Conservation (phyloP, 805 yeast species). For the Yamadazyma takamatsuzukensis region DNA sequence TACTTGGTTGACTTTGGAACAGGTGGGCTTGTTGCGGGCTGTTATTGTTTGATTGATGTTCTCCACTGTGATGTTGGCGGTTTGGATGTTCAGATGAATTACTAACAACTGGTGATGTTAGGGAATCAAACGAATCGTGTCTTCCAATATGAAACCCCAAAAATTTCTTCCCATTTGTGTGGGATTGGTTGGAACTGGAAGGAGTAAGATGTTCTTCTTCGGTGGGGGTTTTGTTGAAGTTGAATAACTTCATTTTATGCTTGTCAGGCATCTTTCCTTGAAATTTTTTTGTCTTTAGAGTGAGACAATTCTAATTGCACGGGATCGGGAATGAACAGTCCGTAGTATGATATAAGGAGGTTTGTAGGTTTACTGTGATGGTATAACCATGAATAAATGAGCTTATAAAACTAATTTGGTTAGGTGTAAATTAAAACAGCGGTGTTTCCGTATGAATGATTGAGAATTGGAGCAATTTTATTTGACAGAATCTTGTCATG, state of each 20-base stretch:
- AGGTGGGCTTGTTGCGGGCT: slow-evolving; percentile 7
- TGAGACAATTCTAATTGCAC: no score
- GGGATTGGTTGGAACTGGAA: slow-evolving; percentile 29
- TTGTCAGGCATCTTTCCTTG: slow-evolving; percentile 43
- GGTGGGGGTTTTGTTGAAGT: slow-evolving; percentile 28
- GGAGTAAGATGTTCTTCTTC: slow-evolving; percentile 24
- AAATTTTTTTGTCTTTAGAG: no score
- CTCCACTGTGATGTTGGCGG: slow-evolving; percentile 2
- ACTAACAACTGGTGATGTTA: slow-evolving; percentile 33
- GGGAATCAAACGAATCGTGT: slow-evolving; percentile 36
- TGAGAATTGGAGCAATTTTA: slow-evolving; percentile 1
- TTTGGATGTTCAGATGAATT: slow-evolving; percentile 26
- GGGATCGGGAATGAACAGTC: no score
- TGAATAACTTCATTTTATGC: slow-evolving; percentile 39
- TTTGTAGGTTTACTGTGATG: no score
- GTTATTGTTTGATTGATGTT: not conserved
- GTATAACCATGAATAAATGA: no score
- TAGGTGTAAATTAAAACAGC: no score
- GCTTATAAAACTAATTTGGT: no score
- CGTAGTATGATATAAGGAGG: no score
- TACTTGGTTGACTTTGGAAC: slow-evolving; percentile 6
- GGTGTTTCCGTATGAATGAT: not conserved
- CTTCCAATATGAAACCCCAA: slow-evolving; percentile 41
- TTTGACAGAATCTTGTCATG: slow-evolving; percentile 2
- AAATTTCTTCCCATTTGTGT: slow-evolving; percentile 21